Percentiles rank a stretch among this genome's conserved stretches.
phyloP scores from a whole-genome alignment of 495 filamentous ascomycete genomes.

The Cercophora scortea region DNA sequence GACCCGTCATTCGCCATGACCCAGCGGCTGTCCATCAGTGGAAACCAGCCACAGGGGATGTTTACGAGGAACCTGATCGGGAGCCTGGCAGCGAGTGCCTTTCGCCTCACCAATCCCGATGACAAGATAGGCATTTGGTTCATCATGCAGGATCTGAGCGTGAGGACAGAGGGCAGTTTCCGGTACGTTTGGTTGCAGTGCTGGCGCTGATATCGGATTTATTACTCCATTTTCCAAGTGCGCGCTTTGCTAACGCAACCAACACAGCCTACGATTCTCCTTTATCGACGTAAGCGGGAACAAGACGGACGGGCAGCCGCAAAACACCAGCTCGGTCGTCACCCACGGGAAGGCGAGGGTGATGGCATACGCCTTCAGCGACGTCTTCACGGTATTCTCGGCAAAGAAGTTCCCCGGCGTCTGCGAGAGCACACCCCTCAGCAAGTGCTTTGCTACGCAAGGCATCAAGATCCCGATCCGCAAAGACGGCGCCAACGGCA shows the following conservation, averaged over 20 bases:
- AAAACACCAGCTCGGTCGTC: slow-evolving; percentile 31
- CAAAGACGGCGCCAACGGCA: slow-evolving; percentile 68
- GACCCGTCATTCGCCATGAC: slow-evolving; percentile 14
- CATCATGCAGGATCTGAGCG: slow-evolving; percentile 89
- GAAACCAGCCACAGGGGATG: slow-evolving; percentile 64
- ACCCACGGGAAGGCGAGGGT: slow-evolving; percentile 79
- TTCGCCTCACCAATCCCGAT: slow-evolving; percentile 71
- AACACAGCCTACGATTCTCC: slow-evolving; percentile 40
- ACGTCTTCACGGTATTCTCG: slow-evolving; percentile 87
- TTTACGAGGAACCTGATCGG: slow-evolving; percentile 96
- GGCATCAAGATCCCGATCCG: slow-evolving; percentile 96
- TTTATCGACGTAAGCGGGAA: slow-evolving; percentile 73
- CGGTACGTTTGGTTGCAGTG: slow-evolving; percentile 47
- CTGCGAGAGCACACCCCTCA: slow-evolving; percentile 86
- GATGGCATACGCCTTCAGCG: slow-evolving; percentile 79
- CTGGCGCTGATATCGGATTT: too few relatives aligned
- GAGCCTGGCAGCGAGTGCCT: slow-evolving; percentile 83
- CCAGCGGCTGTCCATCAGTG: slow-evolving; percentile 31
- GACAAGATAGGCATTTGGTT: slow-evolving; percentile 95
- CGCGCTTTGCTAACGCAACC: neutral
- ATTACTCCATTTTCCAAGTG: neutral
- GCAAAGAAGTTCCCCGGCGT: slow-evolving; percentile 99
- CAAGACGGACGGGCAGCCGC: slow-evolving; percentile 21
- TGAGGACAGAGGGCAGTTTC: slow-evolving; percentile 86
- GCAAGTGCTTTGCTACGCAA: slow-evolving; percentile 88